A percentile compares a stretch with the other conserved stretches of the same genome.
These are phyloP conservation scores for Yamadazyma laniorum DNA, from an alignment of 805 yeast species.

Conservation along the genomic window DNA sequence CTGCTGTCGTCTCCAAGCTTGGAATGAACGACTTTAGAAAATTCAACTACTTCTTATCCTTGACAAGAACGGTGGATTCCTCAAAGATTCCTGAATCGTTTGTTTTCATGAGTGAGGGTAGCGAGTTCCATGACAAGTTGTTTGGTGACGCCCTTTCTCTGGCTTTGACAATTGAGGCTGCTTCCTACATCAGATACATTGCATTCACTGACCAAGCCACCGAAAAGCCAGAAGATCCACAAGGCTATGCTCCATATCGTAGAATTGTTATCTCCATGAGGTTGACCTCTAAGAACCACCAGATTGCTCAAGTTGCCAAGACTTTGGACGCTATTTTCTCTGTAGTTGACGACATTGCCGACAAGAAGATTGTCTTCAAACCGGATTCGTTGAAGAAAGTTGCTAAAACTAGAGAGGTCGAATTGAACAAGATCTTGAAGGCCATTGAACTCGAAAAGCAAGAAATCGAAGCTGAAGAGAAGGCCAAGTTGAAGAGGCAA, in stretches of 20 bases:
- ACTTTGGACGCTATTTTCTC: slow-evolving; percentile 56
- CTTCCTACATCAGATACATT: slow-evolving; percentile 52
- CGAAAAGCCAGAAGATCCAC: slow-evolving; percentile 62
- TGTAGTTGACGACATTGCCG: slow-evolving; percentile 58
- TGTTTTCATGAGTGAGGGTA: slow-evolving; percentile 86
- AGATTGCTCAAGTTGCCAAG: slow-evolving; percentile 48
- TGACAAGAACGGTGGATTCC: slow-evolving; percentile 79
- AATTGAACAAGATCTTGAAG: slow-evolving; percentile 67
- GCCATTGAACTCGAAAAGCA: slow-evolving; percentile 60
- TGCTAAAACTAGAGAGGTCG: slow-evolving; percentile 72
- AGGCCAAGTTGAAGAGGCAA: slow-evolving; percentile 65
- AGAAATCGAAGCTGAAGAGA: slow-evolving; percentile 69
- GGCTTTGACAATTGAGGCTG: slow-evolving; percentile 42
- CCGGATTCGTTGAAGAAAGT: slow-evolving; percentile 77
- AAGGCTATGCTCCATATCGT: slow-evolving; percentile 54
- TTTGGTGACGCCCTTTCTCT: slow-evolving; percentile 47
- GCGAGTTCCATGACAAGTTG: slow-evolving; percentile 72
- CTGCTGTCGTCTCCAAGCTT: slow-evolving; percentile 82
- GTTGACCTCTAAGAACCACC: slow-evolving; percentile 48
- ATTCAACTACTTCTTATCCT: slow-evolving; percentile 75
- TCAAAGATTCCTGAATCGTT: slow-evolving; percentile 65
- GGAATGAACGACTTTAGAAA: slow-evolving; percentile 76
- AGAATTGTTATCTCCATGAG: slow-evolving; percentile 55
- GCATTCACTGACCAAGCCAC: slow-evolving; percentile 82
- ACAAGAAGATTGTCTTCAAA: slow-evolving; percentile 53